Conservation (phyloP, 2,329 filamentous ascomycete genomes). For the Escovopsis weberi region DNA sequence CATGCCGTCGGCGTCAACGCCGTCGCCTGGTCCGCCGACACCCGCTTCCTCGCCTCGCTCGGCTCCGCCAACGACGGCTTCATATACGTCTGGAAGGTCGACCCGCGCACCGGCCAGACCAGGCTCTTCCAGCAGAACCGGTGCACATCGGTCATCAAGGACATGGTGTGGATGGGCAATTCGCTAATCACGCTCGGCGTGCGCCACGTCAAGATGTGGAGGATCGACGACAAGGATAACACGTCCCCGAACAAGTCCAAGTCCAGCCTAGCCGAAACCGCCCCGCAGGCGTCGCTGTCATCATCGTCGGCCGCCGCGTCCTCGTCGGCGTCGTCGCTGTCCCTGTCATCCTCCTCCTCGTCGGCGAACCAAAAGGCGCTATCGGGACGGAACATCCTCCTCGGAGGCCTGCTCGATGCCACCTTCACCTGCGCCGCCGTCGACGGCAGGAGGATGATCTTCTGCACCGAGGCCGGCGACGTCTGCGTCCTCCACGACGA, state of each 20-base stretch:
- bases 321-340: too few relatives aligned
- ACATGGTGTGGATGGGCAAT: conserved; percentile 83
- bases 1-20: conserved; percentile 82
- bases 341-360: conserved; percentile 22
- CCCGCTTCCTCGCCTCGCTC: conserved; percentile 73
- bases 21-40: conserved; percentile 80
- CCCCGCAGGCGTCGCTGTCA: too few relatives aligned
- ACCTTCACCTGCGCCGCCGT: conserved; percentile 73
- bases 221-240: conserved; percentile 51
- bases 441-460: conserved; percentile 57
- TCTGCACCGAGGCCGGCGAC: conserved; percentile 79
- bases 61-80: conserved; percentile 88
- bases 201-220: conserved; percentile 89
- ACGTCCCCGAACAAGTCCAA: conserved; percentile 51
- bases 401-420: conserved; percentile 67
- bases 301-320: conserved; percentile 17
- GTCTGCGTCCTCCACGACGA: conserved; percentile 78
- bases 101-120: conserved; percentile 65
- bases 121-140: conserved; percentile 75
- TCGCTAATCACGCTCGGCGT: conserved; percentile 76
- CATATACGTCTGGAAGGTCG: conserved; percentile 79
- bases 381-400: conserved; percentile 71
- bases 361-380: conserved; percentile 44
- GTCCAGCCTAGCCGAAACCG: conserved; percentile 10
- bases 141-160: conserved; percentile 73